Evolutionary conservation across 805 yeast species (phyloP).

Genomic region (Metschnikowia colocasiae): DNA sequence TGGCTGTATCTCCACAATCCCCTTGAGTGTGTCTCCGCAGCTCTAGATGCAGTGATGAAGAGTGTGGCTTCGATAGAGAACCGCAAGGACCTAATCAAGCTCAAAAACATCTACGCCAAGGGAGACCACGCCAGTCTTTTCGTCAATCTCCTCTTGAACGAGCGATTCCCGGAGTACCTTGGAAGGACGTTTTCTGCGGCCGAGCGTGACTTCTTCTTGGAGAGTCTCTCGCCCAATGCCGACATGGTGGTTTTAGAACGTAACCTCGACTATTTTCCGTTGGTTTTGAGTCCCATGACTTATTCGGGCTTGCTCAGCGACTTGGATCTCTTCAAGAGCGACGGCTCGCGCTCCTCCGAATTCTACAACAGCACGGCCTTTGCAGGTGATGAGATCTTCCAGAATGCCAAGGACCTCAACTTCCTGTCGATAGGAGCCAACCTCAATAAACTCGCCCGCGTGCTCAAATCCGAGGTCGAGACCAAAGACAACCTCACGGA

Average conservation of each 20-base stretch:
- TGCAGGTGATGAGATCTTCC: slow-evolving; percentile 47
- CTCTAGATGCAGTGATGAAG: slow-evolving; percentile 49
- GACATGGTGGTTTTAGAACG: slow-evolving; percentile 81
- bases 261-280: slow-evolving; percentile 66
- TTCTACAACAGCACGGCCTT: slow-evolving; percentile 25
- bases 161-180: slow-evolving; percentile 33
- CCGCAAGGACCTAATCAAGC: slow-evolving; percentile 29
- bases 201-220: slow-evolving; percentile 35
- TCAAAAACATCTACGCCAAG: slow-evolving; percentile 55
- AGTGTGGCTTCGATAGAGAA: slow-evolving; percentile 37
- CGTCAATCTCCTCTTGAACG: slow-evolving; percentile 36
- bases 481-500: slow-evolving; percentile 22
- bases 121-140: slow-evolving; percentile 56
- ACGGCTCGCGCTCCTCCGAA: slow-evolving; percentile 10
- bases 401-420: slow-evolving; percentile 57
- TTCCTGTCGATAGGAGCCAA: slow-evolving; percentile 76
- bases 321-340: slow-evolving; percentile 48
- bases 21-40: slow-evolving; percentile 40
- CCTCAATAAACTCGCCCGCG: slow-evolving; percentile 66
- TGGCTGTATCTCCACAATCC: slow-evolving; percentile 45
- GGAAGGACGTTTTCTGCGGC: slow-evolving; percentile 32
- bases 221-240: slow-evolving; percentile 45
- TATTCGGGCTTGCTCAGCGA: slow-evolving; percentile 84
- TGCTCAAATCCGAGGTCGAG: slow-evolving; percentile 66
- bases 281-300: slow-evolving; percentile 70